phyloP scores from a whole-genome alignment of 441 rosid species.

The Macaranga tanarius region DNA sequence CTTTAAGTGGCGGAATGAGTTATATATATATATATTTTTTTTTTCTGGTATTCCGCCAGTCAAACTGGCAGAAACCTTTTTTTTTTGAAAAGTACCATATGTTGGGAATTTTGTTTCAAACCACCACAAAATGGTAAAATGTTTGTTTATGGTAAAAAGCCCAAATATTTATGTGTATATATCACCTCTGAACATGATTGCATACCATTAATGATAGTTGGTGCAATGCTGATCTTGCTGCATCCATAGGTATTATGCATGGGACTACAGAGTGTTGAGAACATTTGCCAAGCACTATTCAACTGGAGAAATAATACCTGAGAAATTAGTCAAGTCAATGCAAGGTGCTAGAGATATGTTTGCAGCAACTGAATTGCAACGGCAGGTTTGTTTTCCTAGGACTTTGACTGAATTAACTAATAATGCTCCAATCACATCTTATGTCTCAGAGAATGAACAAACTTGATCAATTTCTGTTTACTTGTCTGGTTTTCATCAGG shows the following conservation, averaged over 20 bases:
- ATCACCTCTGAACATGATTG: not conserved
- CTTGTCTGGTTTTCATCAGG: constrained; percentile 38
- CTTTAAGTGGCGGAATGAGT: no score
- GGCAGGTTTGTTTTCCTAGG: constrained; percentile 58
- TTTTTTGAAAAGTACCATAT: no score
- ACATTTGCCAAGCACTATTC: constrained; percentile 87
- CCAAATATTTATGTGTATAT: not conserved
- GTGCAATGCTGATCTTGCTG: constrained; percentile 25
- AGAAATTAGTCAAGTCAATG: constrained; percentile 76
- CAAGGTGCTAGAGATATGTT: constrained; percentile 88
- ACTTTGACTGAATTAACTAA: constrained; percentile 23
- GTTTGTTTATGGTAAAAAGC: no score
- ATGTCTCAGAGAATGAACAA: not conserved
- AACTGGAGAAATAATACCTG: constrained; percentile 85
- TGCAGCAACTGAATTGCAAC: constrained; percentile 95
- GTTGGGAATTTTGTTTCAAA: no score
- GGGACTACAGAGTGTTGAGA: constrained; percentile 80
- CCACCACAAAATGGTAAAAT: no score
- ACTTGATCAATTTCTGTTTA: constrained; percentile 20
- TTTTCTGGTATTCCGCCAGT: no score
- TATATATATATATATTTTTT: no score
- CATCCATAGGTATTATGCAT: constrained; percentile 72
- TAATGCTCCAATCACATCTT: constrained; percentile 14
- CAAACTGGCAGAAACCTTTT: no score
- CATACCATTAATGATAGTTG: constrained; percentile 6